These are phyloP conservation scores for Cladosporium sp. DNA, from an alignment of 2,329 filamentous ascomycete species.

Conservation along the genomic window DNA sequence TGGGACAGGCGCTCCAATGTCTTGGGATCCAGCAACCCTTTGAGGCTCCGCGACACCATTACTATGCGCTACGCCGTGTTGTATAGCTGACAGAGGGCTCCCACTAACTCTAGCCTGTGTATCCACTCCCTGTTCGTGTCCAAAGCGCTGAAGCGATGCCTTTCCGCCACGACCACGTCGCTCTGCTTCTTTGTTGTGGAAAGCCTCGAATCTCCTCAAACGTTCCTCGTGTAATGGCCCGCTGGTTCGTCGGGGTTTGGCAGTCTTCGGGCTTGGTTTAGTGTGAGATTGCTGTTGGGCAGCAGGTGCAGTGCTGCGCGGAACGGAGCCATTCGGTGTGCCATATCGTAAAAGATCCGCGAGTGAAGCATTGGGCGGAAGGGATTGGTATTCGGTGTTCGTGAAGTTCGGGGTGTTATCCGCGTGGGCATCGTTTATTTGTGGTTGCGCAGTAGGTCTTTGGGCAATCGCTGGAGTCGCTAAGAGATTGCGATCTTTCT, in stretches of 20 bases:
- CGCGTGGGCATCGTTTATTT: neutral
- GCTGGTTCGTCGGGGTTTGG: neutral
- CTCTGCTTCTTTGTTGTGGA: constrained; percentile 7
- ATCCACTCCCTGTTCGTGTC: too few relatives aligned
- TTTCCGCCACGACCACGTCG: neutral
- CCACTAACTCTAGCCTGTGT: too few relatives aligned
- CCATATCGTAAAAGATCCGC: neutral
- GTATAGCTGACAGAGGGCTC: too few relatives aligned
- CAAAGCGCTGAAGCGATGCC: too few relatives aligned
- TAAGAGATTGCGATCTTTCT: neutral
- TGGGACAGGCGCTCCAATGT: neutral
- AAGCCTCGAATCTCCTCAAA: neutral
- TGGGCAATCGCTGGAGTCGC: neutral
- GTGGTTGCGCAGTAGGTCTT: neutral
- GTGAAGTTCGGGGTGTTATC: neutral
- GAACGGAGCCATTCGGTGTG: neutral
- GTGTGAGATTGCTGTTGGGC: too few relatives aligned
- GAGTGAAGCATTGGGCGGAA: neutral
- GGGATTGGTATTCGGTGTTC: neutral
- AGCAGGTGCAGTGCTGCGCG: too few relatives aligned
- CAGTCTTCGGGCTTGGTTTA: too few relatives aligned
- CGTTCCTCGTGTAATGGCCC: neutral
- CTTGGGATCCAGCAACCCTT: too few relatives aligned
- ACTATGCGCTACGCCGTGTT: too few relatives aligned
- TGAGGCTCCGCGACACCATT: too few relatives aligned